A percentile compares a stretch with the other conserved stretches of the same genome.
phyloP scores from a whole-genome alignment of 1,284 basidiomycete species.

The Gymnopus androsaceus region DNA sequence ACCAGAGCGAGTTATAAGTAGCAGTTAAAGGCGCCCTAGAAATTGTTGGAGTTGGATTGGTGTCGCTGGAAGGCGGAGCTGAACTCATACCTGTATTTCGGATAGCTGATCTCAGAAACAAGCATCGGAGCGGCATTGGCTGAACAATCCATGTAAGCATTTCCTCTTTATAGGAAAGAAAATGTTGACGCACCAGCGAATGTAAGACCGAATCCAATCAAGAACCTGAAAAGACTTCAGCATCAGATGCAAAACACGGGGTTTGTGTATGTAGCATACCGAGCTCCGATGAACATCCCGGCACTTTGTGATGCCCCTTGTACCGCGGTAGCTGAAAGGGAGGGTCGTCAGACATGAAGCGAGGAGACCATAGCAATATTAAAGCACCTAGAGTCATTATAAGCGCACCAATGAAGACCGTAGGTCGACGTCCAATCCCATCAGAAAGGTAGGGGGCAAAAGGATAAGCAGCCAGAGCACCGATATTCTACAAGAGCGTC shows the following conservation, averaged over 20 bases:
- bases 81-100: too few relatives aligned
- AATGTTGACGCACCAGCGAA: conserved; percentile 52
- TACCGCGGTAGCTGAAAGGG: conserved; percentile 64
- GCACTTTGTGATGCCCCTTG: conserved; percentile 74
- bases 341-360: too few relatives aligned
- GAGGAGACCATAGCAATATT: too few relatives aligned
- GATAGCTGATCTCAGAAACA: conserved; percentile 78
- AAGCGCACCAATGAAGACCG: conserved; percentile 63
- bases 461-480: conserved; percentile 63
- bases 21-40: conserved; percentile 72
- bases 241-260: too few relatives aligned
- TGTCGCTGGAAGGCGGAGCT: too few relatives aligned
- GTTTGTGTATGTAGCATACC: conserved; percentile 43
- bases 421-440: conserved; percentile 60
- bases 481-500: conserved; percentile 56
- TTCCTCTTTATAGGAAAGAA: not conserved
- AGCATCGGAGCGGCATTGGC: conserved; percentile 74
- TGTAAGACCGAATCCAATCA: conserved; percentile 79
- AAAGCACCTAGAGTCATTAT: conserved; percentile 72
- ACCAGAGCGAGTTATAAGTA: conserved; percentile 81
- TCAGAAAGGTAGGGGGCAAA: conserved; percentile 74
- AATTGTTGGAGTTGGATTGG: too few relatives aligned
- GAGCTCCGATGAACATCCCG: conserved; percentile 80
- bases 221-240: conserved; percentile 44
- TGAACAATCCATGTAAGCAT: conserved; percentile 17